Evolutionary conservation across 2,329 filamentous ascomycete species (phyloP), one percentile per base, ranked within the genome.

Genomic region (Aspergillus amoenus): DNA sequence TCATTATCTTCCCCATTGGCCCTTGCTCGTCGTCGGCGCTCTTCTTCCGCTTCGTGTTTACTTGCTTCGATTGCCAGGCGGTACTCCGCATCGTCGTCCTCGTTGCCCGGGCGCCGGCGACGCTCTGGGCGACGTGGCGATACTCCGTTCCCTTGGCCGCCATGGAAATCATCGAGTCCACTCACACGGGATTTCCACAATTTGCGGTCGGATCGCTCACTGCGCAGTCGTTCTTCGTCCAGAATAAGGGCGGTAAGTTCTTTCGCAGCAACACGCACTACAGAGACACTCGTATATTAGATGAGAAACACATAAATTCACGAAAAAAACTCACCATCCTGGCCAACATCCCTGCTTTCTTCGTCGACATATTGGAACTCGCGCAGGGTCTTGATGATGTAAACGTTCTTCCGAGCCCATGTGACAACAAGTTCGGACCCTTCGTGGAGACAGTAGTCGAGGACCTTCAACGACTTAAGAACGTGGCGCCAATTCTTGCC

Each of bases 401-500:
- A 99, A 64, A 97, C 88, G 73, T 96, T 97, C 80, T 97, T 95
- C 70, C 93, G 89, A 62, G 93, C 93, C 94, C 94, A 99, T 4
- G 93, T 97, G 50, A 99, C 94, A 34, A 97, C 91, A 63, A 97
- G 80, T 77, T 97, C 94, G 0, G 93, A 97, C 47, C 94, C 94
- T 75, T 99, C 94, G 73, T 99, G 94, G 56, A 99, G 82, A 77
- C 93, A 97, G 77, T 99, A 99, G 76, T 99, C 94, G 57, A 97
- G 84, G 52, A 99, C 94, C 75, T 99, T 99, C 66, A 99, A 82
- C 42, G 94, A 95, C 78, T 99, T 99, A 59, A 99, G 81, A 12
- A 99, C 94, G 74, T 99, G 94, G 68, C 94, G 88, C 94, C 94
- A 99, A 75, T 99, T 99, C 83, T 97, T 99, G 71, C 94, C 94